Base-by-base conservation (phyloP, 1,139 yeast genomes). In the Casaregolazyma lundiana region DNA sequence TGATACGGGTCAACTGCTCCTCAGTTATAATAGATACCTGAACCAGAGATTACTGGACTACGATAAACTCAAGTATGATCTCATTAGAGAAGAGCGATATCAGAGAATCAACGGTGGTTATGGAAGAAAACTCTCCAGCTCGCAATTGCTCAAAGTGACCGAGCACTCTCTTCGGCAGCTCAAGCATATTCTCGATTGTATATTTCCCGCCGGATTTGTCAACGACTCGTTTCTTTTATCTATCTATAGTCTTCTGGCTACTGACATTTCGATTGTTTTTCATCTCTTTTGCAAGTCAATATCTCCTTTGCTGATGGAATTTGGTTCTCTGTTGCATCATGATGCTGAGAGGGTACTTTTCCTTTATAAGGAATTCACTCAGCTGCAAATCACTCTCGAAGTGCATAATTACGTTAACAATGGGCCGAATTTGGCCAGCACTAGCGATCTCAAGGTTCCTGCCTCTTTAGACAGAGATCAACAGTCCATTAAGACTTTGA, bases 361-460 rank as follows among this genome's bases (percentile, higher is more conserved):
- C 39, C 49, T 57, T 7, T 57, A 56, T 43, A 58, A 58, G 44
- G 62, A 58, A 39, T 57, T 55, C 46, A 57, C 60, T 15, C 61
- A 58, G 47, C 51, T 58, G n/a, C 55, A 56, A 30, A 47, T 57
- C 7, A 45, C 56, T 17, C 57, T 54, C 2, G 62, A 58, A 15
- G 59, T 58, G 11, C 26, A 43, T 21, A 30, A 40, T 2, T 58
- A 53, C 38, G 51, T 52, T 21, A 45, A 40, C 3, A 45, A 49
- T 20, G 57, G 56, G 6, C 53, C 55, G 9, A 55, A 56, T 42
- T 37, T 44, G 46, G 54, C 51, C 9, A 39, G 44, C 15, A 43
- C 49, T 4, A 35, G 46, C n/a, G 56, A 53, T 34, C 36, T 57
- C 8, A 50, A 46, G n/a, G 48, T 57, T 19, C 59, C 61, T 2